Evolutionary conservation across 495 filamentous ascomycete species (phyloP).

Genomic region (Lophium mytilinum): DNA sequence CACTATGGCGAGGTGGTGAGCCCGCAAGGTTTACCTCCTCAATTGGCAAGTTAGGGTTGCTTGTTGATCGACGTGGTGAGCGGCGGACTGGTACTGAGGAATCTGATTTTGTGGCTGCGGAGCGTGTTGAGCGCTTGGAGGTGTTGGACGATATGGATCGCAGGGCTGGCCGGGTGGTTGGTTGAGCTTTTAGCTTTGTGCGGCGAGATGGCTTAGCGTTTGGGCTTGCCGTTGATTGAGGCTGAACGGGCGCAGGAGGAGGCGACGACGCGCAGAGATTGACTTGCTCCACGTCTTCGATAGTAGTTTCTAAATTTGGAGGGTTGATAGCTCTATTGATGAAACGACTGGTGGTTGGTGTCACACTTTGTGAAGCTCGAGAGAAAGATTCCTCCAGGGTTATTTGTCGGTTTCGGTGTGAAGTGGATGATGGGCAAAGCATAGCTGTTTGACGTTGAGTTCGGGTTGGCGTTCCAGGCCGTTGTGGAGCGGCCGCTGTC

Average conservation of each 20-base stretch:
- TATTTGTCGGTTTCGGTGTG: no score
- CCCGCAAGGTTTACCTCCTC: not conserved
- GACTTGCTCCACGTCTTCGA: no score
- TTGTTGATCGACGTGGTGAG: not conserved
- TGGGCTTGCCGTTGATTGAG: not conserved
- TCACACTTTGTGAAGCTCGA: no score
- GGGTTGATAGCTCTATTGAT: no score
- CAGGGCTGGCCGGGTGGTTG: slow-evolving; percentile 4
- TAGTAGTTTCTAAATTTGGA: no score
- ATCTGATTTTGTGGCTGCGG: not conserved
- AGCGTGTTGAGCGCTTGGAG: not conserved
- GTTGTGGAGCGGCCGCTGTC: not conserved
- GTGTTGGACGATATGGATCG: slow-evolving; percentile 19
- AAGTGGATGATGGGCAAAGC: no score
- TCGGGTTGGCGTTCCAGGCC: not conserved
- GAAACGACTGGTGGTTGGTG: no score
- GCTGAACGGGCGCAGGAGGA: not conserved
- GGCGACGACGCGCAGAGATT: no score
- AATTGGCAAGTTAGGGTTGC: not conserved
- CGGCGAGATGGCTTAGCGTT: slow-evolving; percentile 11
- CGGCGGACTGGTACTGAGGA: not conserved
- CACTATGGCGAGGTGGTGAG: not conserved
- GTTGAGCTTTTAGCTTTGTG: slow-evolving; percentile 4
- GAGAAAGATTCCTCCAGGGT: no score
- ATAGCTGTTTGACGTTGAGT: not conserved